phyloP scores from a whole-genome alignment of 345 rosid genomes.

The Lumnitzera littorea region DNA sequence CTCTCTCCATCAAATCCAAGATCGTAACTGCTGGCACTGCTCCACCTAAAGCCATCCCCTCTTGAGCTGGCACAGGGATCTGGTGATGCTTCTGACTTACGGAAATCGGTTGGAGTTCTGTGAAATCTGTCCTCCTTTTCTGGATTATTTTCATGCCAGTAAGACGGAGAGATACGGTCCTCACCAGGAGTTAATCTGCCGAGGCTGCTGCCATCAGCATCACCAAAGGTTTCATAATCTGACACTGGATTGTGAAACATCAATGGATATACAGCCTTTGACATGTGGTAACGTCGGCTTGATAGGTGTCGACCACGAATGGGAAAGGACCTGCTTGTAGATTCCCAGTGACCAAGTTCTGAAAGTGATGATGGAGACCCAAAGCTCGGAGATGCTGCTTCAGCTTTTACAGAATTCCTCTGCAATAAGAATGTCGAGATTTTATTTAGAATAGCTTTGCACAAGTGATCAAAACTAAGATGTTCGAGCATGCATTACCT shows the following conservation, averaged over 20 bases:
- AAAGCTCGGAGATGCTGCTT: conserved; percentile 43
- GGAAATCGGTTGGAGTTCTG: conserved; percentile 39
- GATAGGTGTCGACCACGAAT: conserved; percentile 28
- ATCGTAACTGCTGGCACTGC: conserved; percentile 60
- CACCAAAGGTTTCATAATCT: conserved; percentile 41
- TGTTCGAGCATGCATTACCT: conserved; percentile 29
- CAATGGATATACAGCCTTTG: conserved; percentile 63
- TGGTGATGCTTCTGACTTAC: conserved; percentile 43
- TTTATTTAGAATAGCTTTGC: neutral
- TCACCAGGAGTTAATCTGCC: conserved; percentile 40
- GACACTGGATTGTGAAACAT: conserved; percentile 80
- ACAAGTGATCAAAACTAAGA: conserved; percentile 1
- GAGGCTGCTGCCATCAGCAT: conserved; percentile 30
- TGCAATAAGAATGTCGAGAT: conserved; percentile 20
- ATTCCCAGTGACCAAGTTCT: conserved; percentile 39
- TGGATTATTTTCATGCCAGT: conserved; percentile 34
- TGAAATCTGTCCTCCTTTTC: conserved; percentile 35
- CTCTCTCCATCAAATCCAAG: conserved; percentile 50
- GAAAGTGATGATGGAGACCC: conserved; percentile 53
- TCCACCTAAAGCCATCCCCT: conserved; percentile 74
- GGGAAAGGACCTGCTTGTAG: conserved; percentile 31
- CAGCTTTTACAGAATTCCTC: conserved; percentile 35
- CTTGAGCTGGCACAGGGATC: conserved; percentile 56
- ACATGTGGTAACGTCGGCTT: conserved; percentile 38
- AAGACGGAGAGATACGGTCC: conserved; percentile 38